Evolutionary conservation across 768 basidiomycete genomes (phyloP).

Genomic region (Auriculariales sp.): DNA sequence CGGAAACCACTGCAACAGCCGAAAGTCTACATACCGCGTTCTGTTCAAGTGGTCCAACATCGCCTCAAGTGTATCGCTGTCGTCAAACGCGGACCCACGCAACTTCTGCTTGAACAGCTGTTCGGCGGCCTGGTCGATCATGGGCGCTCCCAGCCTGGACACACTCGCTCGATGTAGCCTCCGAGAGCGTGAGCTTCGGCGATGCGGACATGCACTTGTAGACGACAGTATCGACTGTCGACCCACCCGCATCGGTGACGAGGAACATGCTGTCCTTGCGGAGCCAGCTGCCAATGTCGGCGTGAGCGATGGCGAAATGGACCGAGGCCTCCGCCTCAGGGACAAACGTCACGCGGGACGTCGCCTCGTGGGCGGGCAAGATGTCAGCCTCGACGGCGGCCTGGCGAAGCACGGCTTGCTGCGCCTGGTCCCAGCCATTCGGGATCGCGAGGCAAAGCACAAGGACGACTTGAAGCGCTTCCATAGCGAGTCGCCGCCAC

Average conservation of each 20-base stretch:
- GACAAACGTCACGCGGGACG: not conserved
- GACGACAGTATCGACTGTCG: conserved; percentile 1
- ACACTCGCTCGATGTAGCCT: not conserved
- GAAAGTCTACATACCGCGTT: not conserved
- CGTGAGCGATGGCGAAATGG: not conserved
- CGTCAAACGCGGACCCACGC: not conserved
- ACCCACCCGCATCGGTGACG: conserved; percentile 1
- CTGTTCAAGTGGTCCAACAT: not conserved
- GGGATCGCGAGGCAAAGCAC: not conserved
- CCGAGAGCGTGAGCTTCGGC: not conserved
- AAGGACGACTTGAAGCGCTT: not conserved
- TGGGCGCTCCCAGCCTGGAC: not conserved
- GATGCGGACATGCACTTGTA: not conserved
- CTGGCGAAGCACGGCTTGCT: conserved; percentile 1
- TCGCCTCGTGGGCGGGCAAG: not conserved
- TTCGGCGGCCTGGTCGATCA: not conserved
- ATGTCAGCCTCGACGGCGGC: conserved; percentile 1
- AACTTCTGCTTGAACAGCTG: not conserved
- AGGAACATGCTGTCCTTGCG: not conserved
- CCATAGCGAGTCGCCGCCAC: not conserved
- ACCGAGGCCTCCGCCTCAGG: conserved; percentile 5
- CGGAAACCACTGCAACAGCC: not conserved
- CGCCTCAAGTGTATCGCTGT: not conserved
- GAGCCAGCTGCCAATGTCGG: not conserved
- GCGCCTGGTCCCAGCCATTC: conserved; percentile 1